Conservation (phyloP, 345 rosid species). For the Cardamine resedifolia region DNA sequence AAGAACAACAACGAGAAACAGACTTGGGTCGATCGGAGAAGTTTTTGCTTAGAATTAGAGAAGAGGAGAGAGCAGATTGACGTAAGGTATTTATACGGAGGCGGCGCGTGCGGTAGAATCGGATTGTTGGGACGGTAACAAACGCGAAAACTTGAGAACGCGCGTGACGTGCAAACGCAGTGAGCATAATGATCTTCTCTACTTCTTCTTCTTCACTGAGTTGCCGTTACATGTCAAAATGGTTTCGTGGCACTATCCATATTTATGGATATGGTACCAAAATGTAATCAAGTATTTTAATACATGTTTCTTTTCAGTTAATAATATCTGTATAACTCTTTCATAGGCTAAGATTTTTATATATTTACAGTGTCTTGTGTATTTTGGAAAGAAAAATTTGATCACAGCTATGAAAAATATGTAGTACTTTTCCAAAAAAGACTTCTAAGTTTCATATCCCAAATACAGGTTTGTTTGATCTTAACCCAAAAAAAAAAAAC, state of each 20-base stretch:
- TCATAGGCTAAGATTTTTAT: background rate
- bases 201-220: conserved; percentile 6
- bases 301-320: background rate
- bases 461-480: too few species aligned
- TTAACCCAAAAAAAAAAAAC: too few species aligned
- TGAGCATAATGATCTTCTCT: conserved; percentile 3
- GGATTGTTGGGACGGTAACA: conserved; percentile 16
- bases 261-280: conserved; percentile 4
- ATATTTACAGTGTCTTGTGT: background rate
- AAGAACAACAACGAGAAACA: background rate
- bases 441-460: too few species aligned
- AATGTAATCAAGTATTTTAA: background rate
- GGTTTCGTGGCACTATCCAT: conserved; percentile 30
- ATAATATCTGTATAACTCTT: background rate
- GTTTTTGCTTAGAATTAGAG: background rate
- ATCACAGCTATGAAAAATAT: too few species aligned
- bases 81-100: conserved; percentile 27
- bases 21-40: conserved; percentile 7
- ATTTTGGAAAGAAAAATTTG: background rate
- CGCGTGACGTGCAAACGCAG: conserved; percentile 28
- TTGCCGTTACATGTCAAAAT: background rate
- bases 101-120: conserved; percentile 27
- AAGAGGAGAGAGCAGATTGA: background rate
- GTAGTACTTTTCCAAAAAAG: background rate
- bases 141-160: conserved; percentile 31